These are phyloP conservation scores for Mrakia frigida DNA, from an alignment of 768 basidiomycete genomes.

Conservation along the genomic window DNA sequence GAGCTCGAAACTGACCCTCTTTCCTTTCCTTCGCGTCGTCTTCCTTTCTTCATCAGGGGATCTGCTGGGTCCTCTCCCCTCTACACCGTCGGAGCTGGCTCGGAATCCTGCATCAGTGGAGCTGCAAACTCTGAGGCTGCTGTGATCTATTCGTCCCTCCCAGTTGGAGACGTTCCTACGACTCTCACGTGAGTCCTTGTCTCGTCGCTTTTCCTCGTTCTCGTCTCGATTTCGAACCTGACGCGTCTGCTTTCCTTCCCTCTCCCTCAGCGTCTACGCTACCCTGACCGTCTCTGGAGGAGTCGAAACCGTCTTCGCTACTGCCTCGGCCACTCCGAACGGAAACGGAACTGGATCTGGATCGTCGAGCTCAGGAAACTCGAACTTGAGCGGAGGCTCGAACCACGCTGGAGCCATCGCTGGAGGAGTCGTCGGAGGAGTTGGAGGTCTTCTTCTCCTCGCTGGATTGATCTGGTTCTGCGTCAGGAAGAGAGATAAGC, in stretches of 20 bases:
- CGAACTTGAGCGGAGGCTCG: background rate
- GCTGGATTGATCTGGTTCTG: constrained; percentile 39
- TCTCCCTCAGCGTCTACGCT: constrained; percentile 13
- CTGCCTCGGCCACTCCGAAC: background rate
- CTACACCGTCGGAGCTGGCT: constrained; percentile 24
- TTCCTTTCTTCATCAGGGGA: background rate
- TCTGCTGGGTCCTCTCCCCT: constrained; percentile 23
- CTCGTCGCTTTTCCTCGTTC: background rate
- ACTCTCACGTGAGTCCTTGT: constrained; percentile 22
- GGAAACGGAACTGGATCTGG: background rate
- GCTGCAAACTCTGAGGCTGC: constrained; percentile 5
- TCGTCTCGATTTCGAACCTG: too few relatives aligned
- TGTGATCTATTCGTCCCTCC: constrained; percentile 27
- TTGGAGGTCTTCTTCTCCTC: constrained; percentile 38
- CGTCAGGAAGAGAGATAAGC: constrained; percentile 34
- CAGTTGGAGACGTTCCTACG: constrained; percentile 28
- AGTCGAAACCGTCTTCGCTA: constrained; percentile 15
- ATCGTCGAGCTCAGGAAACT: background rate
- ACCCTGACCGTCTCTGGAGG: constrained; percentile 11
- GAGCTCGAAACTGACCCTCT: background rate
- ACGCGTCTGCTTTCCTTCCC: background rate
- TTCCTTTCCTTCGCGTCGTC: too few relatives aligned
- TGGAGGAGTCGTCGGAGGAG: constrained; percentile 43
- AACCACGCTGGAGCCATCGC: constrained; percentile 40
- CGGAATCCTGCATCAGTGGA: background rate